Base-by-base conservation (phyloP, 306 rosid genomes). In the Oxytropis ochrocephala region DNA sequence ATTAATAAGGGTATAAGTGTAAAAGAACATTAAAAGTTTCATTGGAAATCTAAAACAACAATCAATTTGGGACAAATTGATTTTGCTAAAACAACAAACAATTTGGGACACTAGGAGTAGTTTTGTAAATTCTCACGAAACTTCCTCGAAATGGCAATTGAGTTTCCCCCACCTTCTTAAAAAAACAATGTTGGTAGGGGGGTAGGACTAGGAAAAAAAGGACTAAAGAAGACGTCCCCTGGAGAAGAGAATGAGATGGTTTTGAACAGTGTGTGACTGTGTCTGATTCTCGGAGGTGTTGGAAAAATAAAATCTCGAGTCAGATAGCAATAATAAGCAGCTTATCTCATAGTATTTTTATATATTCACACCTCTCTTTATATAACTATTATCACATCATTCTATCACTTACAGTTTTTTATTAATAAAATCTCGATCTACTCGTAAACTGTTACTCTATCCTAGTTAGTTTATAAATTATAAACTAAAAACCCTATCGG, bases 221-320 rank as follows among this genome's bases (percentile, higher is more conserved):
- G 32, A 17, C 11, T 38, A 54, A 29, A 53, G 46, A 14, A 35
- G 50, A 88, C 81, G 78, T 66, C 81, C 55, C 36, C 42, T 44
- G 88, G 96, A 81, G 35, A 91, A 71, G 63, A 65, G 77, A 78
- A 69, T 66, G 84, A 24, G 78, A 77, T 44, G 75, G 75, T 41
- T 38, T 59, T 68, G 82, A 78, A 78, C 74, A 76, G 83, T 69
- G 79, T 57, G 85, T 58, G 75, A 64, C 81, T 77, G 73, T 70
- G 70, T 44, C 72, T 61, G 3, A 11, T 64, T 44, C 72, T 49
- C 1, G 4, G 41, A 55, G 48, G 43, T 72, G 55, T 87, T 89
- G 92, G 87, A 84, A 89, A 89, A 79, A 77, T 83, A 83, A 92
- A 92, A 87, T 85, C 91, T 89, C 87, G 76, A 82, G 85, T 89